phyloP scores from a whole-genome alignment of 2,329 filamentous ascomycete genomes.

The Fusarium sororula region DNA sequence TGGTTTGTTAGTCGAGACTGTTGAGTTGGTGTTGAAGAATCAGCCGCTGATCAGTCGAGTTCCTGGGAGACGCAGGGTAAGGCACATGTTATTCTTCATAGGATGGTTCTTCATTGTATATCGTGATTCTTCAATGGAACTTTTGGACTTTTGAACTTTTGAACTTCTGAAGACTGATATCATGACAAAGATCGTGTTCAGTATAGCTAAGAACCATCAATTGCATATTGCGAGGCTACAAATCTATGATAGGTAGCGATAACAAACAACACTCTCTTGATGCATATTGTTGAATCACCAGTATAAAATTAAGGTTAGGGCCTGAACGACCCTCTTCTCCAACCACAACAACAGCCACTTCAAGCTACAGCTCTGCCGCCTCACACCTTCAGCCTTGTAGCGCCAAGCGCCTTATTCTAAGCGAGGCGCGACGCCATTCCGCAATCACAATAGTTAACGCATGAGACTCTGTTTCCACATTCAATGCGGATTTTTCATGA shows the following conservation, averaged over 20 bases:
- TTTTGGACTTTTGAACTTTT: background rate
- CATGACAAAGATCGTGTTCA: background rate
- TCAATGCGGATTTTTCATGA: background rate
- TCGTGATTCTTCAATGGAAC: background rate
- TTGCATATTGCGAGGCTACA: background rate
- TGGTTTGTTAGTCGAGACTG: background rate
- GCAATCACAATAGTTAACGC: background rate
- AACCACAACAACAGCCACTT: background rate
- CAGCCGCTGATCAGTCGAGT: conserved; percentile 6
- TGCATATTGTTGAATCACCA: background rate
- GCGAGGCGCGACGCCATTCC: background rate
- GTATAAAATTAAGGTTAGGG: conserved; percentile 21
- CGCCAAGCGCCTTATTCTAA: background rate
- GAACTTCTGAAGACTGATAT: rapidly evolving
- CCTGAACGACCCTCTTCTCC: conserved; percentile 1
- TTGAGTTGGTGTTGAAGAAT: background rate
- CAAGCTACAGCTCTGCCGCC: background rate
- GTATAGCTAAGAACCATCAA: background rate
- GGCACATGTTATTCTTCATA: too few species aligned
- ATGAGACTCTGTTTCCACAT: background rate
- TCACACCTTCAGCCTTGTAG: conserved; percentile 10
- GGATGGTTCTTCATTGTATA: too few species aligned
- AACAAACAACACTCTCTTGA: background rate
- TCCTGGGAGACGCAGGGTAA: too few species aligned
- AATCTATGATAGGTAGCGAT: too few species aligned